phyloP scores from a whole-genome alignment of 1,284 basidiomycete genomes.

The Mycocalia duriaeana region DNA sequence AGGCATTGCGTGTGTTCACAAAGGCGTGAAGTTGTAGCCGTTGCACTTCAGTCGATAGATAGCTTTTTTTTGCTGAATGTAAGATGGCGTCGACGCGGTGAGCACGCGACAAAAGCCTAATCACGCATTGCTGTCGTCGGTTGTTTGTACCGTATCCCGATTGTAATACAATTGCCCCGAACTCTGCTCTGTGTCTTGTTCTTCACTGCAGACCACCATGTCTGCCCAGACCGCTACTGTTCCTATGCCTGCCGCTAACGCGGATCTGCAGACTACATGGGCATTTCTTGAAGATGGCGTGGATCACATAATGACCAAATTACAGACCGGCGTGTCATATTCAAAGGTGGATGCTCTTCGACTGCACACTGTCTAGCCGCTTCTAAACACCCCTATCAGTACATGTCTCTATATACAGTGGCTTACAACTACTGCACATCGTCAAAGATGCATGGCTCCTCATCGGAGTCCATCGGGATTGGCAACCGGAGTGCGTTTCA shows the following conservation, averaged over 20 bases:
- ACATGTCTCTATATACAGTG: slow-evolving; percentile 90
- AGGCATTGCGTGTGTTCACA: slow-evolving; percentile 83
- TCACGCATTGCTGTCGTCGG: too few relatives aligned
- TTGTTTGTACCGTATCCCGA: too few relatives aligned
- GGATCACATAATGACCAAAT: slow-evolving; percentile 89
- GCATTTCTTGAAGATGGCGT: slow-evolving; percentile 84
- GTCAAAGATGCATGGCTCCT: slow-evolving; percentile 72
- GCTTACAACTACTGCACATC: slow-evolving; percentile 97
- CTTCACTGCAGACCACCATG: too few relatives aligned
- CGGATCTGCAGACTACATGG: slow-evolving; percentile 86
- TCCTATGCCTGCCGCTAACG: slow-evolving; percentile 58
- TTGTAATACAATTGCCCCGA: too few relatives aligned
- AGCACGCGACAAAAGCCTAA: too few relatives aligned
- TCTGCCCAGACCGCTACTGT: too few relatives aligned
- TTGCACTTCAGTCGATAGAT: background rate
- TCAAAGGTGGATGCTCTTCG: slow-evolving; percentile 41
- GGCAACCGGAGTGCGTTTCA: slow-evolving; percentile 51
- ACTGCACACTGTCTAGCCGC: background rate
- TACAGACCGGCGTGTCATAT: slow-evolving; percentile 82
- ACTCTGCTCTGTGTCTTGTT: too few relatives aligned
- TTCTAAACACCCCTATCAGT: slow-evolving; percentile 33
- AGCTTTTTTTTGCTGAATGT: too few relatives aligned
- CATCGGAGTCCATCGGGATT: slow-evolving; percentile 30
- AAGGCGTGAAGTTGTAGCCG: slow-evolving; percentile 70
- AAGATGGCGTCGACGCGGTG: too few relatives aligned